Conservation (phyloP, 208 protist species). For the Leishmania guyanensis region DNA sequence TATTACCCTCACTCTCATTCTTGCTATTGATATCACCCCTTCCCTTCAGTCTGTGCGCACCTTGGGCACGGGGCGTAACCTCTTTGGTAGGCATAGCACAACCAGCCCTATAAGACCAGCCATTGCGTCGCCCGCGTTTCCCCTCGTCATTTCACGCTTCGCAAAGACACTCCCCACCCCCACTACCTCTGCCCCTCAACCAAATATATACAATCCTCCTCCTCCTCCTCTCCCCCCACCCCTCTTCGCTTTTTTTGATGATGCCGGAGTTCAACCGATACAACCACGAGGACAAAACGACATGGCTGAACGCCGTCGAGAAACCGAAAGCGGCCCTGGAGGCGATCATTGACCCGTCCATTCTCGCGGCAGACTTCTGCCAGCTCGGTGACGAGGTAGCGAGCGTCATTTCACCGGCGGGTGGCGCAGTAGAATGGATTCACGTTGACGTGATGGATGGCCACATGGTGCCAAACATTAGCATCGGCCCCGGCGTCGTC, state of each 20-base stretch:
- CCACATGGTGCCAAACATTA: conserved; percentile 98
- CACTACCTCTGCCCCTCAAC: background rate
- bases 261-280: conserved; percentile 22
- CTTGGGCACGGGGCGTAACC: background rate
- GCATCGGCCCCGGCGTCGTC: conserved; percentile 94
- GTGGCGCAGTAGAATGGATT: conserved; percentile 87
- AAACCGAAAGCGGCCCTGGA: conserved; percentile 40
- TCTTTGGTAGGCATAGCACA: background rate
- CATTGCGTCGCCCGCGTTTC: background rate
- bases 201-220: background rate
- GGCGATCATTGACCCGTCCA: conserved; percentile 89
- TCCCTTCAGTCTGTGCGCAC: background rate
- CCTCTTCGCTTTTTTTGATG: background rate
- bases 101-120: background rate
- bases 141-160: background rate
- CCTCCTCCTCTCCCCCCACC: background rate
- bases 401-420: conserved; percentile 64
- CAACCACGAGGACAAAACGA: conserved; percentile 60
- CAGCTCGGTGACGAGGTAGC: conserved; percentile 80
- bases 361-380: conserved; percentile 92
- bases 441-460: conserved; percentile 98
- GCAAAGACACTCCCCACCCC: background rate
- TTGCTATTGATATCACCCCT: background rate
- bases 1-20: background rate
- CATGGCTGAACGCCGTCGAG: conserved; percentile 58